phyloP scores from a whole-genome alignment of 805 yeast species.

The Monosporozyma aerobia region DNA sequence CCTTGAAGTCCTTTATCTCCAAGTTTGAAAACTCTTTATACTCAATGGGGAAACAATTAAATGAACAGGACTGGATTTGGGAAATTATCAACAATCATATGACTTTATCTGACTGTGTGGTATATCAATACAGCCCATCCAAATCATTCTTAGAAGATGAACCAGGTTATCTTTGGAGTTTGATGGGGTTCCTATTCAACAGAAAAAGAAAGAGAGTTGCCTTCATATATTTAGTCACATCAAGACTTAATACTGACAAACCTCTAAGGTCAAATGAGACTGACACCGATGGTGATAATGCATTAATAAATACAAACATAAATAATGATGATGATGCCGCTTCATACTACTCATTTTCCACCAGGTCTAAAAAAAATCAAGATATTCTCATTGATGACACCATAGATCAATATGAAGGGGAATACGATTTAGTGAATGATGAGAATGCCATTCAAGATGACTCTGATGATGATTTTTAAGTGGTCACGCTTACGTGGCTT shows the following conservation, averaged over 20 bases:
- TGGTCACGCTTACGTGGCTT: not conserved
- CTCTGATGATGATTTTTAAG: slow-evolving; percentile 22
- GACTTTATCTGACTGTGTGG: slow-evolving; percentile 48
- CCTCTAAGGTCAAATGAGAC: not conserved
- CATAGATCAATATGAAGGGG: slow-evolving; percentile 34
- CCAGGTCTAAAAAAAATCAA: slow-evolving; percentile 14
- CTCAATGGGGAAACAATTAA: slow-evolving; percentile 47
- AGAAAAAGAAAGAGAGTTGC: slow-evolving; percentile 88
- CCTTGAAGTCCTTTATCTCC: slow-evolving; percentile 41
- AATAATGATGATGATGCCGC: not conserved
- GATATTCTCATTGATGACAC: slow-evolving; percentile 32
- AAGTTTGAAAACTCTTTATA: slow-evolving; percentile 71
- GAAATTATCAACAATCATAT: slow-evolving; percentile 76
- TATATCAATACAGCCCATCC: slow-evolving; percentile 48
- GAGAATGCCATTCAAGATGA: slow-evolving; percentile 33
- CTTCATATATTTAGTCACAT: slow-evolving; percentile 62
- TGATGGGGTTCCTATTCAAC: slow-evolving; percentile 87
- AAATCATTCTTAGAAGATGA: slow-evolving; percentile 31
- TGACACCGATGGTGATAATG: not conserved
- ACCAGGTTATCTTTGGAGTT: slow-evolving; percentile 35
- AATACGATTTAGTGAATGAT: slow-evolving; percentile 39
- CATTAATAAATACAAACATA: slow-evolving; percentile 29
- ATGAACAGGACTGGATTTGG: slow-evolving; percentile 64
- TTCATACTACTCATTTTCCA: slow-evolving; percentile 11
- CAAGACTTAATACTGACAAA: slow-evolving; percentile 30